A percentile compares a stretch with the other conserved stretches of the same genome.
phyloP scores from a whole-genome alignment of 495 filamentous ascomycete genomes.

The Lophiostoma macrostomum region DNA sequence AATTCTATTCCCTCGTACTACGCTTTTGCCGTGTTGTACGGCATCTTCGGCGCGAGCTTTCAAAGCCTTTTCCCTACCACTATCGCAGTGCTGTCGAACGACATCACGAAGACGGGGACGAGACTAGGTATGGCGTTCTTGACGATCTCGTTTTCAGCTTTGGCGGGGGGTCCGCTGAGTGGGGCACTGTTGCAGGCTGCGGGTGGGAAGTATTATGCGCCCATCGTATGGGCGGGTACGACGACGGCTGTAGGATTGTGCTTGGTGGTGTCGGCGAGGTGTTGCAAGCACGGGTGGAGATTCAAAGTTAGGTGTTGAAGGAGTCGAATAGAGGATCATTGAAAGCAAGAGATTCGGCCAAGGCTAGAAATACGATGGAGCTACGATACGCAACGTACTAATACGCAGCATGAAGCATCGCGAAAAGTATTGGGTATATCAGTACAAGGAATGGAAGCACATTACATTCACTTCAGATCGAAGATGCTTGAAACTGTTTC shows the following conservation, averaged over 20 bases:
- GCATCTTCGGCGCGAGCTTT: constrained; percentile 60
- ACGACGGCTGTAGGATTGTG: constrained; percentile 1
- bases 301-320: constrained; percentile 12
- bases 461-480: too few relatives aligned
- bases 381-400: too few relatives aligned
- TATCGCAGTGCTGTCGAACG: constrained; percentile 57
- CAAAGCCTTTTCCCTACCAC: constrained; percentile 64
- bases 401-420: too few relatives aligned
- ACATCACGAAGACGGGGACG: constrained; percentile 66
- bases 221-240: constrained; percentile 14
- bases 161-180: constrained; percentile 72
- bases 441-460: too few relatives aligned
- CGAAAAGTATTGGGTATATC: too few relatives aligned
- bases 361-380: too few relatives aligned
- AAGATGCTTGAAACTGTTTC: too few relatives aligned
- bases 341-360: too few relatives aligned
- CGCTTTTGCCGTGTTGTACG: constrained; percentile 62
- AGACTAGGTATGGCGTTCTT: constrained; percentile 81
- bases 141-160: constrained; percentile 64
- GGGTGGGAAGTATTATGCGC: constrained; percentile 5
- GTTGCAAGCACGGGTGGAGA: constrained; percentile 13
- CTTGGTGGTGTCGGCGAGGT: constrained; percentile 6
- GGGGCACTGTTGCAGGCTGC: constrained; percentile 53
- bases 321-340: background rate
- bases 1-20: constrained; percentile 40